Evolutionary conservation across 306 rosid genomes (phyloP), one percentile per base, ranked within the genome.

Genomic region (Parietaria judaica): DNA sequence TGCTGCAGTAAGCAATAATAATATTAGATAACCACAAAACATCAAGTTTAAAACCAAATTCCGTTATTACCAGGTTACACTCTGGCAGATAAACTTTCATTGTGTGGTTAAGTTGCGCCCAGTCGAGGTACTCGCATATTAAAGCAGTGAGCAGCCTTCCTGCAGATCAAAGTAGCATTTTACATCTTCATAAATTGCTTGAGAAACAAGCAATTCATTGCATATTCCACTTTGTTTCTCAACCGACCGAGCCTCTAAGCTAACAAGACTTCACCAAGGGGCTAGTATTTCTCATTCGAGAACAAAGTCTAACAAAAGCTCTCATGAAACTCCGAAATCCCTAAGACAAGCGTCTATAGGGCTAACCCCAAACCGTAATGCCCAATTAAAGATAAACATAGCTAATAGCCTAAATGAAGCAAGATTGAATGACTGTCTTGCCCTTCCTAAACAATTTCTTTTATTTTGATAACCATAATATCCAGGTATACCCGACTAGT

Each of bases 101-200:
- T 0, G 99, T 84, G 76, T 92, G 99, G 71, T 69, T 92, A 58
- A 92, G 84, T 65, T 92, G 99, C 3, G 99, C 95, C 97, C 99
- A 94, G 78, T 94, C 97, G 35, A 94, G 73, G 79, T 94, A 94
- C 74, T 94, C 99, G 15, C 99, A 89, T 65, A 94, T 61, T 66
- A 94, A 66, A 12, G 99, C 88, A 54, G 97, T 89, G 49, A 94
- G 89, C 54, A 94, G 84, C 74, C 97, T 83, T 54, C 99, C 99
- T 94, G 90, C 83, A 86, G 31, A 23, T 23, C 31, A 23, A 23
- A 23, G 31, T 23, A 23, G 31, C 31, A 11, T 5, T 37, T 41
- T 48, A 52, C 58, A 64, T 54, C 63, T 1, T 23, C 31, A 23
- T 23, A 2, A 23, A 23, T 23, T 0, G 1, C 31, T 23, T 23